Conservation (phyloP, 2,329 filamentous ascomycete genomes). For the Fusarium foetens region DNA sequence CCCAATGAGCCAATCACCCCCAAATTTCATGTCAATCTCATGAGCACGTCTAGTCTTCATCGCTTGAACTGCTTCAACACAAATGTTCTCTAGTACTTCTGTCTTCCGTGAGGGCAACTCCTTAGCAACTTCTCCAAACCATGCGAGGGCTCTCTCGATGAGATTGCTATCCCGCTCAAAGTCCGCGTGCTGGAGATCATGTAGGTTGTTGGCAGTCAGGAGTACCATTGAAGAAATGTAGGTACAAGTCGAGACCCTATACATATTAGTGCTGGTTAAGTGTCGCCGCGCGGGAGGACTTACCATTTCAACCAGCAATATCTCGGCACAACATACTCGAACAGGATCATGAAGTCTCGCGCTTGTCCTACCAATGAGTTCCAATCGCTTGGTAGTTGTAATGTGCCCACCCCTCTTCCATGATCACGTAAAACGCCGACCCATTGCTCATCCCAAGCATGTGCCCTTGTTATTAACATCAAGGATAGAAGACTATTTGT, state of each 20-base stretch:
- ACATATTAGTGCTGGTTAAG: fast-evolving
- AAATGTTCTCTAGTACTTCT: neutral
- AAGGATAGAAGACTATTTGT: neutral
- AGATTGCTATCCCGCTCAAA: neutral
- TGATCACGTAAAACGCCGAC: neutral
- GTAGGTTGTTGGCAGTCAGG: neutral
- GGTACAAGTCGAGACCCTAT: constrained; percentile 4
- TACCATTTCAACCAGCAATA: neutral
- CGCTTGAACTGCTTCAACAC: neutral
- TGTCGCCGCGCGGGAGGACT: fast-evolving
- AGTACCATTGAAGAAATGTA: constrained; percentile 6
- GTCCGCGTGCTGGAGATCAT: neutral
- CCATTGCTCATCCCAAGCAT: constrained; percentile 9
- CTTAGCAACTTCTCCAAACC: neutral
- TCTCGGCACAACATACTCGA: neutral
- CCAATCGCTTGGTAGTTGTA: constrained; percentile 3
- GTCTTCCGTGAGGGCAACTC: neutral
- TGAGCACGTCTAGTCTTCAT: neutral
- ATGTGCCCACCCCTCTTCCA: neutral
- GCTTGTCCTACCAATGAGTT: neutral
- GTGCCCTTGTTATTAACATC: neutral
- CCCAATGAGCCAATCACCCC: neutral
- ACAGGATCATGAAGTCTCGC: constrained; percentile 1
- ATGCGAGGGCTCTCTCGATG: neutral
- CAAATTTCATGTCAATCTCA: neutral